Percentiles rank a stretch among this genome's conserved stretches.
Conservation (phyloP, 139 green algal species). For the Marvania coccoides region DNA sequence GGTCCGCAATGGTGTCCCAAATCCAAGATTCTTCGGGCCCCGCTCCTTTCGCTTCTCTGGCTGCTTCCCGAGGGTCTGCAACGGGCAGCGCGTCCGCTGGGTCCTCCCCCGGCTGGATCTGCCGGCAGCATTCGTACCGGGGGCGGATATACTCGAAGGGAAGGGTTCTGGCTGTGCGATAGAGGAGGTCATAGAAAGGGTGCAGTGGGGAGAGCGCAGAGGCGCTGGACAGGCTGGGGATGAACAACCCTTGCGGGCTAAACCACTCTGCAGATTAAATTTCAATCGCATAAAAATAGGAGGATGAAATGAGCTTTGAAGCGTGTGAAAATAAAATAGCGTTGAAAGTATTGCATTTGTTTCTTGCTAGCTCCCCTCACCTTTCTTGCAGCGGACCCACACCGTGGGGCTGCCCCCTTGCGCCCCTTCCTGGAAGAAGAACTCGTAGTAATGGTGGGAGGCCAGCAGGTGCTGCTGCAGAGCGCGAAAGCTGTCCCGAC, state of each 20-base stretch:
- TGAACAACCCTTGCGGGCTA: neutral
- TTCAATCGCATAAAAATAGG: too few species aligned
- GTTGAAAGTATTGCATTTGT: too few species aligned
- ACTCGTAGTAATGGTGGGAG: slow-evolving; percentile 9
- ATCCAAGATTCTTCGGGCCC: too few species aligned
- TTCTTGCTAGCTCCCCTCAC: too few species aligned
- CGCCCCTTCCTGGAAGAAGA: neutral
- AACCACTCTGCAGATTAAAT: too few species aligned
- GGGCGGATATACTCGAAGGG: neutral
- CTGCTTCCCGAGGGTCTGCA: neutral
- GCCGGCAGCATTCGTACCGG: too few species aligned
- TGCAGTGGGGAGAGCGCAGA: neutral
- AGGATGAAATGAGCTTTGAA: too few species aligned
- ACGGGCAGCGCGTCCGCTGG: too few species aligned
- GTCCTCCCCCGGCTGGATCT: too few species aligned
- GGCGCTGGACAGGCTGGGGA: too few species aligned
- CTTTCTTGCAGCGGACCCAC: slow-evolving; percentile 15
- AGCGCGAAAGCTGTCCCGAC: neutral
- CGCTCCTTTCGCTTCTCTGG: neutral
- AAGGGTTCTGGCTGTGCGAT: neutral
- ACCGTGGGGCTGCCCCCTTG: neutral
- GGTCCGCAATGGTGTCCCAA: too few species aligned
- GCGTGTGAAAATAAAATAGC: too few species aligned
- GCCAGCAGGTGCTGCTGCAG: slow-evolving; percentile 22
- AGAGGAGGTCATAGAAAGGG: neutral